Percentiles rank a stretch among this genome's conserved stretches.
Conservation (phyloP, 345 rosid species). For the Linum trigynum region DNA sequence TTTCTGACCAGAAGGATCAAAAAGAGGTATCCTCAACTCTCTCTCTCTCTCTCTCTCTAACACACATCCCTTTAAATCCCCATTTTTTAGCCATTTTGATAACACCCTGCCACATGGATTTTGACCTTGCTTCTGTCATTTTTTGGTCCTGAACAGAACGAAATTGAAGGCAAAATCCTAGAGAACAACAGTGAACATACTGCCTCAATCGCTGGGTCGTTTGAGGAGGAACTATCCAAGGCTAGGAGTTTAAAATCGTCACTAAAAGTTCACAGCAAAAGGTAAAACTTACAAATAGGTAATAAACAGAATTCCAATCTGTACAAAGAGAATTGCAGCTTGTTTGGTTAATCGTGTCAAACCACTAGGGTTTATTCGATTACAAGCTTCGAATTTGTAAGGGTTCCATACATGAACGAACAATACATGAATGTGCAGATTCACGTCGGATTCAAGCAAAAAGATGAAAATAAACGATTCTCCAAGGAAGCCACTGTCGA, state of each 20-base stretch:
- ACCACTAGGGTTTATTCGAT: no score
- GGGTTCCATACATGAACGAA: no score
- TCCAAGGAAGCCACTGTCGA: conserved; percentile 26
- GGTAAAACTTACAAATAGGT: background rate
- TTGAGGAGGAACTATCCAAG: conserved; percentile 28
- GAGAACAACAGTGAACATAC: conserved; percentile 12
- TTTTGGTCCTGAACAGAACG: conserved; percentile 15
- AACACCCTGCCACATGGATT: no score
- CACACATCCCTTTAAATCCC: background rate
- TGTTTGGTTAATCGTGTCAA: no score
- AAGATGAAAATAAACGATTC: conserved; percentile 21
- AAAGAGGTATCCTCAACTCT: conserved; percentile 19
- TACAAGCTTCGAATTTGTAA: no score
- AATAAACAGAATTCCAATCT: background rate
- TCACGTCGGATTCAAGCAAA: conserved; percentile 13
- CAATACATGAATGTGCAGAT: background rate
- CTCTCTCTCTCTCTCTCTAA: background rate
- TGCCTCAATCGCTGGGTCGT: conserved; percentile 20
- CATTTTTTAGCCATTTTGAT: background rate
- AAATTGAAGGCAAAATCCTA: conserved; percentile 4
- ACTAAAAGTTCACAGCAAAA: conserved; percentile 13
- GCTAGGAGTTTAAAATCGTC: conserved; percentile 21
- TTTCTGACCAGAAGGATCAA: conserved; percentile 3
- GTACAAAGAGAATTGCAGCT: no score
- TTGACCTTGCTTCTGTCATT: background rate